Evolutionary conservation across 768 basidiomycete genomes (phyloP), one percentile per base, ranked within the genome.

Genomic region (Hygrocybe coccinea): DNA sequence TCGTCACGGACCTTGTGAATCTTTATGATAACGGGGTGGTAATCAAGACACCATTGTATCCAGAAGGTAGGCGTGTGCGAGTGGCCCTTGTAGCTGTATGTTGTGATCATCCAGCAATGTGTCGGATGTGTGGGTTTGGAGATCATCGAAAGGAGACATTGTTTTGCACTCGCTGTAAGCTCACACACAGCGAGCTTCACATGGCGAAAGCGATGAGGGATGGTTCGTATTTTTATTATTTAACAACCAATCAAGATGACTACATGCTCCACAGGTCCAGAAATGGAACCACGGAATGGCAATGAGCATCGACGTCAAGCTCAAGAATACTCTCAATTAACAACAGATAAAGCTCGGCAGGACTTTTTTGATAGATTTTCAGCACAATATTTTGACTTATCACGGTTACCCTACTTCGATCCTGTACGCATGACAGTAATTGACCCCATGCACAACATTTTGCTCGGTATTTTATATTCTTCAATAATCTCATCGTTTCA

Each of bases 401-500:
- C 59, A 19, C 54, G 59, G 1, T 57, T 72, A 0, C 64, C 67
- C 0, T 71, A 72, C 50, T 71, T 71, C 35, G 51, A 72, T 54
- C 35, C 65, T 0, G 49, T 56, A 14, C 48, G 54, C 3, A 65
- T 68, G 60, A 60, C 64, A 6, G 60, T 71, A 2, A 61, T 71
- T 14, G 69, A 70, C 50, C 71, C 66, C 0, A 71, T 72, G 70
- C 67, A 72, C 45, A 71, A 67, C 34, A 35, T 72, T 2, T 64
- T 70, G 14, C 60, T 68, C 2, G 67, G 66, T 22, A 34, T 7
- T 49, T 43, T 19, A 17, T 46, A 10, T 36, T 41, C 10, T 43
- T 25, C 46, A 25, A 15, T 55, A 19, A 35, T 49, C 19, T 29
- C 8, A 21, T 22, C 10, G 34, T 21, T 21, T 49, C 17, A 8